Evolutionary conservation across 1,139 yeast species (phyloP).

Genomic region (Torulaspora globosa): DNA sequence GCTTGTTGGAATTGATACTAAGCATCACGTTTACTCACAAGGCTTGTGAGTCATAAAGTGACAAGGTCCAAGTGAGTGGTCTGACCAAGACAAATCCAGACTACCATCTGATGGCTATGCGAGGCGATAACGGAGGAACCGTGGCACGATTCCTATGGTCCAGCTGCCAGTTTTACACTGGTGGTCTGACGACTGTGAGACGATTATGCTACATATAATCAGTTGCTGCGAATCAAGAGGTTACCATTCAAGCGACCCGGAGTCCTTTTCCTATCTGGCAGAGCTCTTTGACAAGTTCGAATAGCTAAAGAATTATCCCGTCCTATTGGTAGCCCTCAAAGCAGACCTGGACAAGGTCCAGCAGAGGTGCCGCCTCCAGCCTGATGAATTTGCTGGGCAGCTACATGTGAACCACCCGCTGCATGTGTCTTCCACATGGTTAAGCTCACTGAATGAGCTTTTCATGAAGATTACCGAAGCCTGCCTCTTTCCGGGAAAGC

Average conservation of each 20-base stretch:
- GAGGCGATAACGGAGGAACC: too few species aligned
- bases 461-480: constrained; percentile 87
- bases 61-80: too few species aligned
- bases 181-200: too few species aligned
- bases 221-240: too few species aligned
- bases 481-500: constrained; percentile 69
- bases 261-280: constrained; percentile 79
- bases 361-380: constrained; percentile 79
- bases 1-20: too few species aligned
- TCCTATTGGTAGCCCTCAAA: constrained; percentile 83
- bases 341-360: constrained; percentile 96
- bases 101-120: too few species aligned
- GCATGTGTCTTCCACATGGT: constrained; percentile 88
- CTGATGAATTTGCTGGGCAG: constrained; percentile 74
- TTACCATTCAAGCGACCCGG: constrained; percentile 94
- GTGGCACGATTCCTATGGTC: too few species aligned
- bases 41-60: too few species aligned
- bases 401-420: constrained; percentile 59
- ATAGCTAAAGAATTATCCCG: constrained; percentile 65
- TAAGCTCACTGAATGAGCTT: constrained; percentile 76
- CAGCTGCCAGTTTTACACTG: too few species aligned
- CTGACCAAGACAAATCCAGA: too few species aligned
- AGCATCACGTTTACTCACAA: too few species aligned
- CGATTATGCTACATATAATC: too few species aligned
- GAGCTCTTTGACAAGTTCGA: constrained; percentile 59